phyloP scores from a whole-genome alignment of 371 early-diverging fungal species.

The Capniomyces stellatus region DNA sequence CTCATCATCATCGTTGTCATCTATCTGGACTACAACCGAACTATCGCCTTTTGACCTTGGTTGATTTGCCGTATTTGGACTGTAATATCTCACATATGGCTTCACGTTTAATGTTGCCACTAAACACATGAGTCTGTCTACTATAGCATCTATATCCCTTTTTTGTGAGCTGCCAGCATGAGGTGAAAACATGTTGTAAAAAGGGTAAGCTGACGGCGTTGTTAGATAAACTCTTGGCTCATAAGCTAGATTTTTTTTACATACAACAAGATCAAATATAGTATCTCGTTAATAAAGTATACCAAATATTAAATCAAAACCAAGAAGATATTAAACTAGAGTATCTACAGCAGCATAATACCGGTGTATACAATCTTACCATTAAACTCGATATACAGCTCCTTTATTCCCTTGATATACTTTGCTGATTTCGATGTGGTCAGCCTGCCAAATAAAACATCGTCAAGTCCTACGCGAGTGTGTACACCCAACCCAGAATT shows the following conservation, averaged over 20 bases:
- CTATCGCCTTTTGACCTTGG: background rate
- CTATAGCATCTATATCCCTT: slow-evolving; percentile 28
- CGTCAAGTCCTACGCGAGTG: slow-evolving; percentile 34
- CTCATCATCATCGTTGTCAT: background rate
- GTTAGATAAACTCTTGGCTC: slow-evolving; percentile 17
- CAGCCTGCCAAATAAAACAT: slow-evolving; percentile 37
- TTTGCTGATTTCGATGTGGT: slow-evolving; percentile 34
- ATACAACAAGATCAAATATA: slow-evolving; percentile 23
- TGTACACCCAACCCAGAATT: too few relatives aligned
- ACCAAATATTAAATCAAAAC: background rate
- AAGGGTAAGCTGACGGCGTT: slow-evolving; percentile 14
- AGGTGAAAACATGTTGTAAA: slow-evolving; percentile 30
- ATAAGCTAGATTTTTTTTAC: slow-evolving; percentile 34
- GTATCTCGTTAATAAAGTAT: too few relatives aligned
- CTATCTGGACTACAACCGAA: background rate
- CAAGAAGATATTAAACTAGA: background rate
- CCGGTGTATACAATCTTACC: background rate
- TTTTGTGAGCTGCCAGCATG: slow-evolving; percentile 4
- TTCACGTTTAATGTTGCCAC: slow-evolving; percentile 22
- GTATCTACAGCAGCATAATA: background rate
- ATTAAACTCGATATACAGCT: slow-evolving; percentile 58
- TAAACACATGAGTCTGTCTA: slow-evolving; percentile 24
- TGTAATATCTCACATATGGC: slow-evolving; percentile 37
- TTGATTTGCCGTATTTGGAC: slow-evolving; percentile 6
- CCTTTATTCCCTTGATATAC: slow-evolving; percentile 46